phyloP scores from a whole-genome alignment of 345 rosid genomes.

The Bruguiera parviflora region DNA sequence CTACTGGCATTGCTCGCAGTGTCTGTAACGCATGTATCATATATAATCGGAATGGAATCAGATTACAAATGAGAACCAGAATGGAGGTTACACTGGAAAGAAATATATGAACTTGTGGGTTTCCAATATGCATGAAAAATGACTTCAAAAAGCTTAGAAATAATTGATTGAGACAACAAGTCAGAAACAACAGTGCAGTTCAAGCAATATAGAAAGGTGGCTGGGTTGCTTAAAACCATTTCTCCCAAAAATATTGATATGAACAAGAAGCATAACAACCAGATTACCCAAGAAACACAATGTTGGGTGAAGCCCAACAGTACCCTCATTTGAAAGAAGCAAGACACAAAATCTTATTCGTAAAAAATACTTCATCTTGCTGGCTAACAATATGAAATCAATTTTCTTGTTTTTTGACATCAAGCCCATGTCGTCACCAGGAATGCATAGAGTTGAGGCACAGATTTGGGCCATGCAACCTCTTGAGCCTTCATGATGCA shows the following conservation, averaged over 20 bases:
- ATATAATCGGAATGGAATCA: background rate
- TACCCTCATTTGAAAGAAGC: background rate
- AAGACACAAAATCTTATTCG: background rate
- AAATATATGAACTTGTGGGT: background rate
- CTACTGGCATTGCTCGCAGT: conserved; percentile 92
- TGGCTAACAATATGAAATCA: background rate
- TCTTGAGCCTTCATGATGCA: too few species aligned
- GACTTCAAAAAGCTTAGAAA: background rate
- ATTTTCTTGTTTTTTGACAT: background rate
- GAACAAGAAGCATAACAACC: background rate
- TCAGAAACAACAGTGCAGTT: conserved; percentile 1
- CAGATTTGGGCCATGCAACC: too few species aligned
- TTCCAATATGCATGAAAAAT: background rate
- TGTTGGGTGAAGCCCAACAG: background rate
- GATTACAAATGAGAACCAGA: background rate
- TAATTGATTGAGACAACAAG: conserved; percentile 4
- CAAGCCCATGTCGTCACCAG: too few species aligned
- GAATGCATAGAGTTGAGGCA: too few species aligned
- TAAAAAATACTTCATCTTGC: background rate
- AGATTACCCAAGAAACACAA: background rate
- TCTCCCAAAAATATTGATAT: background rate
- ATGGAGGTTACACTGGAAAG: background rate
- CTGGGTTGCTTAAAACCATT: background rate
- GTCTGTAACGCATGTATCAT: conserved; percentile 46
- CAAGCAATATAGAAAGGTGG: background rate